Conservation (phyloP, 441 rosid genomes). For the Populus hybrid region DNA sequence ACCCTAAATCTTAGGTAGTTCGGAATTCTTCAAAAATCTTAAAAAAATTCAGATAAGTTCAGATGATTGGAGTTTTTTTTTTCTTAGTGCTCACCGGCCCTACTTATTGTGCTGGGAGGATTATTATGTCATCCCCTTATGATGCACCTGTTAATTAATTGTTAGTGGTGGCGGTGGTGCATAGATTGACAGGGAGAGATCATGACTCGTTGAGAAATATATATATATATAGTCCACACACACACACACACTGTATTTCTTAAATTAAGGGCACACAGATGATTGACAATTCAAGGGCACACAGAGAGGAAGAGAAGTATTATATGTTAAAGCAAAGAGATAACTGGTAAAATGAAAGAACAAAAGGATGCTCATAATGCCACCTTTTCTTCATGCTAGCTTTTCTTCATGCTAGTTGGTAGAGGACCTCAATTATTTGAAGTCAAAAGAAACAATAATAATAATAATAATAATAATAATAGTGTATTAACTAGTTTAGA, state of each 20-base stretch:
- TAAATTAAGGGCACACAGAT: no score
- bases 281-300: no score
- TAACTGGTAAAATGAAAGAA: not conserved
- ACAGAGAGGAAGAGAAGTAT: not conserved
- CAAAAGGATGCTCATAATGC: not conserved
- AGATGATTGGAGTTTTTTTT: no score
- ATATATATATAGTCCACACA: no score
- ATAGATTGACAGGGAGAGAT: not conserved
- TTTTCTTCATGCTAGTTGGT: not conserved
- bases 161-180: not conserved
- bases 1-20: no score
- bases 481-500: not conserved
- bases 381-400: slow-evolving; percentile 6
- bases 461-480: not conserved
- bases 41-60: no score
- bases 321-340: not conserved
- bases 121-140: not conserved
- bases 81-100: no score
- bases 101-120: no score
- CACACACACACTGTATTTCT: no score
- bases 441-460: not conserved
- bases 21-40: no score
- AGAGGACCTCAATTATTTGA: not conserved
- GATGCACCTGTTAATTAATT: not conserved
- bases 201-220: not conserved